A percentile compares a stretch with the other conserved stretches of the same genome.
phyloP scores from a whole-genome alignment of 352 stramenopile genomes.

The Pythium rishiriense region DNA sequence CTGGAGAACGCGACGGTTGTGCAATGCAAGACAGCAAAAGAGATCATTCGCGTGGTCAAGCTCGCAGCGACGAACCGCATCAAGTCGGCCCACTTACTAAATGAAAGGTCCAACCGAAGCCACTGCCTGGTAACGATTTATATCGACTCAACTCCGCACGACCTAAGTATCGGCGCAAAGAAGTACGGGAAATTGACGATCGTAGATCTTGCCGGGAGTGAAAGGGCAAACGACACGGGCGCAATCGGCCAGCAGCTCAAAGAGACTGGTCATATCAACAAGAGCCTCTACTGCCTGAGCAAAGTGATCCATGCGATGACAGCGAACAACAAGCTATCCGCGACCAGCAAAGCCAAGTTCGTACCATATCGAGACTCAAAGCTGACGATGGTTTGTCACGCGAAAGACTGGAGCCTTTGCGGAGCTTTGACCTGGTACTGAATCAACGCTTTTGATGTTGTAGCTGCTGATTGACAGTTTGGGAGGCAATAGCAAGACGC shows the following conservation, averaged over 20 bases:
- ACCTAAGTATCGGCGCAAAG: conserved; percentile 29
- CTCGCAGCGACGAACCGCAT: conserved; percentile 57
- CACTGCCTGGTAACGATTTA: conserved; percentile 82
- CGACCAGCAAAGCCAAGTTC: conserved; percentile 38
- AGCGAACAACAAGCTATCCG: conserved; percentile 18
- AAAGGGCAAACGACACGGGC: conserved; percentile 63
- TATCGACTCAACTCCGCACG: conserved; percentile 53
- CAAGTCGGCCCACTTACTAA: conserved; percentile 71
- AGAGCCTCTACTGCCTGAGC: conserved; percentile 75
- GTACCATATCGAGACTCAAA: conserved; percentile 75
- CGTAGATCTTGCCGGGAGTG: conserved; percentile 71
- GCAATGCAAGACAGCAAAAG: conserved; percentile 48
- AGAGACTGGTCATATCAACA: conserved; percentile 79
- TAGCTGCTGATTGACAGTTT: conserved; percentile 73
- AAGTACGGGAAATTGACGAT: conserved; percentile 79
- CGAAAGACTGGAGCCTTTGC: too few relatives aligned
- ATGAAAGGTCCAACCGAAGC: conserved; percentile 71
- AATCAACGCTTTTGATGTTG: not conserved
- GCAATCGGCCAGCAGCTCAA: conserved; percentile 62
- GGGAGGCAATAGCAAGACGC: conserved; percentile 71
- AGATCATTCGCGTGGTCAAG: conserved; percentile 68
- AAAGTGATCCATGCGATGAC: conserved; percentile 79
- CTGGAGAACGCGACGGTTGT: conserved; percentile 74
- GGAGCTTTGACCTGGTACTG: not conserved
- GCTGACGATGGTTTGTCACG: conserved; percentile 69